phyloP scores from a whole-genome alignment of 73 alveolate species.

The Symbiodinium pilosum region DNA sequence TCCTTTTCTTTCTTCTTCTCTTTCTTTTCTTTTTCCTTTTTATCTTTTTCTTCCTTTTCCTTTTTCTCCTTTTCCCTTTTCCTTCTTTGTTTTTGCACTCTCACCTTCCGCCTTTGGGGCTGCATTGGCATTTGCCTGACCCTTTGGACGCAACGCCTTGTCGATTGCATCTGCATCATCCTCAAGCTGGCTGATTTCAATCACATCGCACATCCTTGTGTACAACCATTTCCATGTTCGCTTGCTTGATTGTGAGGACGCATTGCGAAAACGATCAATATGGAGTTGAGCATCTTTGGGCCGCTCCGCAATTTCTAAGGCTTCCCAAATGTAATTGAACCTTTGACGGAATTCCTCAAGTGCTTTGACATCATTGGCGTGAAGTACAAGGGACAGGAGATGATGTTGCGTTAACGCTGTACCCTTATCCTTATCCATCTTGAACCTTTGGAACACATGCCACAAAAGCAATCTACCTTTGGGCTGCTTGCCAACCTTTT shows the following conservation, averaged over 20 bases:
- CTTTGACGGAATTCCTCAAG: constrained; percentile 8
- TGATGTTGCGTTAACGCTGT: constrained; percentile 15
- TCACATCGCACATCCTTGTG: constrained; percentile 3
- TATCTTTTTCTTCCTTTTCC: background rate
- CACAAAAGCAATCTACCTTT: constrained; percentile 19
- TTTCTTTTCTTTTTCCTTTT: background rate
- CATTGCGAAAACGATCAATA: constrained; percentile 14
- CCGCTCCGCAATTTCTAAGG: background rate
- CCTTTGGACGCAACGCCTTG: background rate
- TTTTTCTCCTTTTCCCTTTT: background rate
- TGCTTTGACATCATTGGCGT: constrained; percentile 16
- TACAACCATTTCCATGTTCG: constrained; percentile 5
- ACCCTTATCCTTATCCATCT: background rate
- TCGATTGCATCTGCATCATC: constrained; percentile 8
- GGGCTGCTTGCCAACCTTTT: background rate
- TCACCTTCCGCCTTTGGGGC: background rate
- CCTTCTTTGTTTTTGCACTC: background rate
- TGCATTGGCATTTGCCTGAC: background rate
- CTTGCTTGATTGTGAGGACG: background rate
- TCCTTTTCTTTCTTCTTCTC: background rate
- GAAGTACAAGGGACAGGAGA: background rate
- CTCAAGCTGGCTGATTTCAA: constrained; percentile 42
- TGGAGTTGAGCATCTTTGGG: background rate
- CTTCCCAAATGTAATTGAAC: background rate
- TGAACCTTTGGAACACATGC: background rate